Evolutionary conservation across 108 stramenopile genomes (phyloP).

Genomic region (Cyclotella kingstonii): DNA sequence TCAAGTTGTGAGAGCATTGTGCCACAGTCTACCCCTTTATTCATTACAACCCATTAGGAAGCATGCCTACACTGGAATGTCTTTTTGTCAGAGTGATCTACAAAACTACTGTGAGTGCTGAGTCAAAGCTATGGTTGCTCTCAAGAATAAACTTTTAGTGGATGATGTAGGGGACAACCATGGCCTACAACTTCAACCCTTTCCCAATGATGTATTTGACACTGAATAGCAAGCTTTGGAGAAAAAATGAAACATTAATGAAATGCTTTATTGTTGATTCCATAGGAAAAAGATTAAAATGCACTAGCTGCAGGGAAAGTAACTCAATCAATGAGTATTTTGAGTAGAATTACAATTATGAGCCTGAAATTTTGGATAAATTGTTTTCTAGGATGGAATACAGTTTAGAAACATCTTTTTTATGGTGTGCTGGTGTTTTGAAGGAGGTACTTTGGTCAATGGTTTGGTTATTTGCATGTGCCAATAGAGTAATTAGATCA

Average conservation of each 20-base stretch:
- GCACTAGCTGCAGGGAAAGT: too few relatives aligned
- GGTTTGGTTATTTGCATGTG: neutral
- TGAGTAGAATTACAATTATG: neutral
- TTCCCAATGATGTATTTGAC: constrained; percentile 69
- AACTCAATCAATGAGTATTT: neutral
- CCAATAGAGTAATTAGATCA: constrained; percentile 9
- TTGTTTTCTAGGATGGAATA: constrained; percentile 27
- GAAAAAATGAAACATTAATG: constrained; percentile 13
- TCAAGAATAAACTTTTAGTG: constrained; percentile 57
- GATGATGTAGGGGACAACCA: constrained; percentile 66
- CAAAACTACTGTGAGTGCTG: constrained; percentile 76
- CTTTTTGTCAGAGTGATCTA: constrained; percentile 59
- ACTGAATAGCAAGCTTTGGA: constrained; percentile 55
- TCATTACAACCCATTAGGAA: constrained; percentile 74
- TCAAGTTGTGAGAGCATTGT: constrained; percentile 72
- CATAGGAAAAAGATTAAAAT: neutral
- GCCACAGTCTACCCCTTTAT: constrained; percentile 73
- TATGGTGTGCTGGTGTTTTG: neutral
- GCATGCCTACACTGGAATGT: constrained; percentile 77
- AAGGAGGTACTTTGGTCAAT: neutral
- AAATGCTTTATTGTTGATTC: neutral
- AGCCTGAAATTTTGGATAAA: constrained; percentile 4
- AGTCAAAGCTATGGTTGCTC: constrained; percentile 67
- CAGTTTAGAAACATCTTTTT: constrained; percentile 8
- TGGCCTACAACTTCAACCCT: constrained; percentile 81